Percentiles rank a stretch among this genome's conserved stretches.
Evolutionary conservation across 805 yeast species (phyloP).

Genomic region (Saccharomycopsis capsularis): DNA sequence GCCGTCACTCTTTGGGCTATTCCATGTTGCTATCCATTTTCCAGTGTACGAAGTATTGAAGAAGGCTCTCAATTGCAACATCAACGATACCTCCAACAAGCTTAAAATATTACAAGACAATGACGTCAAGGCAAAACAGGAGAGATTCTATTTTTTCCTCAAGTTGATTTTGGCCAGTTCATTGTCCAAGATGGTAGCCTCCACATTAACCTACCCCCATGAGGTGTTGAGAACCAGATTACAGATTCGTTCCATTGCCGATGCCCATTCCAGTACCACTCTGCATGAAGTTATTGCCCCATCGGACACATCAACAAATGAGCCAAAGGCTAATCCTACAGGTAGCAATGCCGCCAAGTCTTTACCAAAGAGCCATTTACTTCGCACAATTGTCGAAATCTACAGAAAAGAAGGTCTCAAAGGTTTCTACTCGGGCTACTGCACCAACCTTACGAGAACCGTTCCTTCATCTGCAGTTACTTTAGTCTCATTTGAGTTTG

Average conservation of each 20-base stretch:
- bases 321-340: background rate
- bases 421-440: conserved; percentile 87
- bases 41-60: conserved; percentile 87
- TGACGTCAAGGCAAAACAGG: conserved; percentile 22
- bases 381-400: conserved; percentile 31
- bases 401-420: conserved; percentile 61
- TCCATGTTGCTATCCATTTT: conserved; percentile 94
- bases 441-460: conserved; percentile 79
- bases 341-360: background rate
- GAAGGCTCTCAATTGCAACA: conserved; percentile 35
- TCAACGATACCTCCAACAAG: conserved; percentile 23
- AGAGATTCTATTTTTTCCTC: conserved; percentile 28
- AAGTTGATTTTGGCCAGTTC: conserved; percentile 63
- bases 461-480: conserved; percentile 97
- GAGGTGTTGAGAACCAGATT: conserved; percentile 88
- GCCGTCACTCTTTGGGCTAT: conserved; percentile 83
- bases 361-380: conserved; percentile 18
- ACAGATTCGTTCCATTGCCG: conserved; percentile 45
- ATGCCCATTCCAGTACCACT: background rate
- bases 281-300: conserved; percentile 28
- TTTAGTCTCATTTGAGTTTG: conserved; percentile 81
- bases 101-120: conserved; percentile 17
- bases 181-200: conserved; percentile 80
- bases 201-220: conserved; percentile 88
- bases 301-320: conserved; percentile 23